Conservation (phyloP, 225 moss, liverwort and hornwort species). For the Marchantia paleacea region DNA sequence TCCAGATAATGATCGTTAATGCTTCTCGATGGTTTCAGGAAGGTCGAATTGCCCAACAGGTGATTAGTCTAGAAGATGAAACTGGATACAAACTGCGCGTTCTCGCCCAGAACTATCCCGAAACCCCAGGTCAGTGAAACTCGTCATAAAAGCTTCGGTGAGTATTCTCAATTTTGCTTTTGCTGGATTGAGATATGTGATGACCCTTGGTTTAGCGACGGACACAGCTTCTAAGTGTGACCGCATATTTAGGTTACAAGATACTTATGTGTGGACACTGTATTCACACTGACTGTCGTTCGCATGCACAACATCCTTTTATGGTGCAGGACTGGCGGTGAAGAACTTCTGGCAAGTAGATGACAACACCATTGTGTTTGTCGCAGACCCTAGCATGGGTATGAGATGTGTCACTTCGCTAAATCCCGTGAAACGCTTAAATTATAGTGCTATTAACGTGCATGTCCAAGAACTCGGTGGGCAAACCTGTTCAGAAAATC, state of each 20-base stretch:
- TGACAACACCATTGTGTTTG: constrained; percentile 95
- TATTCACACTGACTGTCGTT: not conserved
- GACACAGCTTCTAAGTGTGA: not conserved
- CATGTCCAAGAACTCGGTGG: too few species aligned
- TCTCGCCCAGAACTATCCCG: constrained; percentile 91
- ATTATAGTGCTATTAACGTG: too few species aligned
- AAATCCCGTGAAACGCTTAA: too few species aligned
- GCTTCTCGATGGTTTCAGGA: constrained; percentile 46
- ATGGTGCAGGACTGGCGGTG: constrained; percentile 71
- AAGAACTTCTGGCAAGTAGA: constrained; percentile 91
- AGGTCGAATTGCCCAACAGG: constrained; percentile 63
- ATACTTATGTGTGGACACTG: not conserved
- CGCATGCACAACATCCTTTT: not conserved
- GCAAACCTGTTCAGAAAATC: too few species aligned
- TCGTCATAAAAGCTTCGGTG: not conserved
- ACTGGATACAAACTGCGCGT: constrained; percentile 96
- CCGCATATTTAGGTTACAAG: not conserved
- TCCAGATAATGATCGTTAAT: not conserved
- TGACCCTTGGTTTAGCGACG: not conserved
- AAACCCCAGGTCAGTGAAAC: constrained; percentile 68
- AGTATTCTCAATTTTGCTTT: not conserved
- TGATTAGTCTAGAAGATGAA: constrained; percentile 80
- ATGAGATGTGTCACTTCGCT: constrained; percentile 1
- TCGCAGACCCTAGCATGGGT: constrained; percentile 97
- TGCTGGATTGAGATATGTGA: not conserved